Base-by-base conservation (phyloP, 805 yeast species). In the Diddensiella santjacobensis region DNA sequence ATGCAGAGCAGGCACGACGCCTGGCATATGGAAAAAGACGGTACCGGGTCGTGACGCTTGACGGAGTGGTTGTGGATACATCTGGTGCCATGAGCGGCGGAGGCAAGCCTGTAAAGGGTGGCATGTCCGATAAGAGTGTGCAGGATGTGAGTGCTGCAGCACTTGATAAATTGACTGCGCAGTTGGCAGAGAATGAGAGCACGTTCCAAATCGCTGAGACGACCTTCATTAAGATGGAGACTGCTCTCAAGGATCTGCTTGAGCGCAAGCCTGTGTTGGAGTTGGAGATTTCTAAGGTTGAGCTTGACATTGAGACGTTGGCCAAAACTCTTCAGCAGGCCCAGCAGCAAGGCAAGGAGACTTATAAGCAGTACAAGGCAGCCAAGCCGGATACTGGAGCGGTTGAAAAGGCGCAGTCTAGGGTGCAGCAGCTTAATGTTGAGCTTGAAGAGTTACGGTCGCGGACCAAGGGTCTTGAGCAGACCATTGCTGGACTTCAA, bases 21-120 rank as follows among this genome's bases (percentile, higher is more conserved):
- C 93, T 91, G 24, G 98, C 99, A 0, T 91, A 84, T 69, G 93
- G 95, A 1, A 71, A 73, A 15, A 80, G 73, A 56, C 72, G 98
- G 58, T 86, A 79, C 75, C 77, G 95, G 58, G 98, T 91, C 20
- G 98, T 95, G 0, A 89, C 98, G 0, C 64, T 89, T 5, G 95
- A 87, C 64, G 99, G 99, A 20, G 84, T 88, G 58, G 71, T 93
- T 19, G 91, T 93, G 48, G 97, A 90, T 59, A 80, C 83, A 13
- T 85, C 96, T 1, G 99, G 99, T 66, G 87, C 97, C 1, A 82
- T 95, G 83, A 81, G 95, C 41, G 99, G 99, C 58, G 99, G 98
- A 45, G 71, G 55, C 3, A 59, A 76, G 35, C 77, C 74, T 5
- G 74, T 77, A 15, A 76, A 76, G 44, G 99, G 98, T 3, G 83